A percentile compares a stretch with the other conserved stretches of the same genome.
These are phyloP conservation scores for Neonectria punicea DNA, from an alignment of 2,329 filamentous ascomycete genomes.

Conservation along the genomic window DNA sequence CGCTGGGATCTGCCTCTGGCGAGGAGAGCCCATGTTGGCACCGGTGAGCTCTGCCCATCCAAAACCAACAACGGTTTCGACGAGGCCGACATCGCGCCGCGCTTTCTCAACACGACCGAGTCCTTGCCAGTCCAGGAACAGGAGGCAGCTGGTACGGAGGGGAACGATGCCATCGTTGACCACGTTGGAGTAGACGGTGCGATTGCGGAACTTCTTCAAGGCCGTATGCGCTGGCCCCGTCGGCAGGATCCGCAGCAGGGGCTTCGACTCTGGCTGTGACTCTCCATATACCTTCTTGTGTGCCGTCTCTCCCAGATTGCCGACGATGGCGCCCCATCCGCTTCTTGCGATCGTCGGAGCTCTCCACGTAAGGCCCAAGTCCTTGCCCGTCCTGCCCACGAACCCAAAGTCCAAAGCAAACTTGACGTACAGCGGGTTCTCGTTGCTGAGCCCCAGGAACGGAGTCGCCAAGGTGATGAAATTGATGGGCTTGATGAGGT, in stretches of 20 bases:
- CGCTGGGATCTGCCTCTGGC: conserved; percentile 55
- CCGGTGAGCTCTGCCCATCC: conserved; percentile 93
- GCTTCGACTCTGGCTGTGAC: conserved; percentile 81
- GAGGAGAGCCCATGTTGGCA: conserved; percentile 64
- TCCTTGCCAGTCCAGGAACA: conserved; percentile 97
- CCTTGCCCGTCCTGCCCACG: conserved; percentile 94
- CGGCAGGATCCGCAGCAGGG: conserved; percentile 86
- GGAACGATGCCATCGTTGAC: conserved; percentile 98
- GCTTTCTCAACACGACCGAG: conserved; percentile 94
- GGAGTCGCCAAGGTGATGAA: conserved; percentile 90
- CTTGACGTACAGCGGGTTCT: conserved; percentile 96
- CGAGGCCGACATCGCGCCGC: conserved; percentile 87
- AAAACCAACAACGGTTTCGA: conserved; percentile 92
- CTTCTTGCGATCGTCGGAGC: conserved; percentile 85
- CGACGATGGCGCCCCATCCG: conserved; percentile 89
- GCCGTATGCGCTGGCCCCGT: conserved; percentile 91
- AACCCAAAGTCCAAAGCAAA: conserved; percentile 97
- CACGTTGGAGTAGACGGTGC: conserved; percentile 95
- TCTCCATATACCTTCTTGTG: conserved; percentile 45
- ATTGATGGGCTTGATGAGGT: conserved; percentile 86
- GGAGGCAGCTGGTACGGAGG: conserved; percentile 90
- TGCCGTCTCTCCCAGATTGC: conserved; percentile 71
- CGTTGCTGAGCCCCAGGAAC: conserved; percentile 91
- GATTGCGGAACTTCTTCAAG: conserved; percentile 86
- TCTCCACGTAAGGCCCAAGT: conserved; percentile 93